phyloP scores from a whole-genome alignment of 1,139 yeast species.

The Blastobotrys buckinghamii region DNA sequence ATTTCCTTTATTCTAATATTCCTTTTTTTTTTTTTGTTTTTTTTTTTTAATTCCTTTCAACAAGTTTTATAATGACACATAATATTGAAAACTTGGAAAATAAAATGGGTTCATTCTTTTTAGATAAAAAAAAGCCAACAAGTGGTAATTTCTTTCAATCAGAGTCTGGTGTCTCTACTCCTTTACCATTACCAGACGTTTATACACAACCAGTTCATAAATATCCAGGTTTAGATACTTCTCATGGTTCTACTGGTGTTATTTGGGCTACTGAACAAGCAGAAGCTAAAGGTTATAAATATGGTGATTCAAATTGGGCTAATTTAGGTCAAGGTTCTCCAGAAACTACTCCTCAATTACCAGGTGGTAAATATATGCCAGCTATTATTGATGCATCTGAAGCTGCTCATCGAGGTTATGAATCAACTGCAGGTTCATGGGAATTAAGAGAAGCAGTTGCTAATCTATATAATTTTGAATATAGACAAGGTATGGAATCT shows the following conservation, averaged over 20 bases:
- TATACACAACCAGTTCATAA: conserved; percentile 32
- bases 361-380: conserved; percentile 59
- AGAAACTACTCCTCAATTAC: conserved; percentile 54
- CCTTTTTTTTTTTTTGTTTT: neutral
- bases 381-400: conserved; percentile 43
- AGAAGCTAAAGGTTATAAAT: conserved; percentile 51
- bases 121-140: conserved; percentile 4
- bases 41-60: neutral
- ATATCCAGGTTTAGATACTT: conserved; percentile 57
- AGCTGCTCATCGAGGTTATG: conserved; percentile 52
- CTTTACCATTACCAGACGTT: conserved; percentile 31
- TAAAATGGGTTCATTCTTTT: conserved; percentile 10
- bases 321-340: conserved; percentile 70
- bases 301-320: conserved; percentile 50
- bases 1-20: no score
- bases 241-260: conserved; percentile 62
- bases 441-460: conserved; percentile 60
- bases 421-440: conserved; percentile 59
- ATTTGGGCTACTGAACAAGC: conserved; percentile 69
- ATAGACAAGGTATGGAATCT: conserved; percentile 45
- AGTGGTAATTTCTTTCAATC: conserved; percentile 20
- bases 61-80: neutral
- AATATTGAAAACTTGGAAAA: conserved; percentile 8
- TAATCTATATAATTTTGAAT: conserved; percentile 51
- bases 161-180: conserved; percentile 29